phyloP scores from a whole-genome alignment of 2,329 filamentous ascomycete species.

The Verticillium klebahnii region DNA sequence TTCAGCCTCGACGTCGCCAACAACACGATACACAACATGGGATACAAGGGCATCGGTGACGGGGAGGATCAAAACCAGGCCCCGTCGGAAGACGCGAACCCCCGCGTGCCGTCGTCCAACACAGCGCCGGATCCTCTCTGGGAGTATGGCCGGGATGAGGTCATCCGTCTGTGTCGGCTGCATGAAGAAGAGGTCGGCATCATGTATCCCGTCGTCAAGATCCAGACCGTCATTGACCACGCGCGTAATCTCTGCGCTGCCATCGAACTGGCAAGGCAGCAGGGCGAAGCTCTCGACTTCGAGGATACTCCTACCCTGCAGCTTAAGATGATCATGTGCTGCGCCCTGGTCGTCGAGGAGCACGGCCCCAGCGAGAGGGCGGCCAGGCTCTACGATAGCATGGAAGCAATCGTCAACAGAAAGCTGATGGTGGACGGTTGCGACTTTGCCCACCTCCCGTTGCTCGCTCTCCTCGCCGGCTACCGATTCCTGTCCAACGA shows the following conservation, averaged over 20 bases:
- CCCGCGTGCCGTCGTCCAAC: constrained; percentile 7
- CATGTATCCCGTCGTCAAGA: constrained; percentile 84
- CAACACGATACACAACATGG: constrained; percentile 84
- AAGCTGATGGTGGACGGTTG: constrained; percentile 52
- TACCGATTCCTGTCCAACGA: constrained; percentile 86
- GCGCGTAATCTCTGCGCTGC: constrained; percentile 66
- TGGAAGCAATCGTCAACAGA: constrained; percentile 66
- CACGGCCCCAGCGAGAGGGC: constrained; percentile 75
- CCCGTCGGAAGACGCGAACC: constrained; percentile 6
- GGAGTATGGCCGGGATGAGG: constrained; percentile 72
- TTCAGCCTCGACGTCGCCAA: constrained; percentile 86
- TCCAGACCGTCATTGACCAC: constrained; percentile 66
- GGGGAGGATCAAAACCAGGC: constrained; percentile 51
- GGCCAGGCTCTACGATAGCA: constrained; percentile 67
- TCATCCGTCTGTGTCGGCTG: constrained; percentile 69
- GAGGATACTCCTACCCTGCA: constrained; percentile 56
- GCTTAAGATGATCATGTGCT: constrained; percentile 80
- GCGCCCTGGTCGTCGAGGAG: constrained; percentile 71
- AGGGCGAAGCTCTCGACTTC: constrained; percentile 29
- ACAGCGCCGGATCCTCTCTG: constrained; percentile 66
- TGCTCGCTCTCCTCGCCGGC: constrained; percentile 48
- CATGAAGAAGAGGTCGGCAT: constrained; percentile 89
- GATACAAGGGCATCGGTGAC: constrained; percentile 64
- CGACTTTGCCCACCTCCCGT: constrained; percentile 41
- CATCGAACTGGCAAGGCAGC: constrained; percentile 51